These are phyloP conservation scores for Chenopodium berlandieri DNA, from an alignment of 148 eudicot genomes.

Conservation along the genomic window DNA sequence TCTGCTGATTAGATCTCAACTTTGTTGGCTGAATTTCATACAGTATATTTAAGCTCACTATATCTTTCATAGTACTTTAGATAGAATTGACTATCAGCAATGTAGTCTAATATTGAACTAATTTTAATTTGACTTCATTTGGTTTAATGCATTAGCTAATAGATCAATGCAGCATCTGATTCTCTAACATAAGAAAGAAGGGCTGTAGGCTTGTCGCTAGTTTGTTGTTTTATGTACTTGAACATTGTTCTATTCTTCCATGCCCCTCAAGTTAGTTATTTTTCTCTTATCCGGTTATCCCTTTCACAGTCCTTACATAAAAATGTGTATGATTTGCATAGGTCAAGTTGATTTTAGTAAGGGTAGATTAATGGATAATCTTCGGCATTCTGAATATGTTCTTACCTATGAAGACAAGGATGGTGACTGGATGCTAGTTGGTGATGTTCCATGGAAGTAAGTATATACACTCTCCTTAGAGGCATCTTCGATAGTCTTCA, in stretches of 20 bases:
- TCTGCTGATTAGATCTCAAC: not conserved
- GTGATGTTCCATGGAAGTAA: constrained; percentile 84
- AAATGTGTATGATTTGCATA: constrained; percentile 21
- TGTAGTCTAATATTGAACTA: not conserved
- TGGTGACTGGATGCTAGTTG: constrained; percentile 79
- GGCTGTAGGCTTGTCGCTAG: not conserved
- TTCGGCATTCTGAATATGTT: constrained; percentile 55
- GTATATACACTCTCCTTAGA: constrained; percentile 14
- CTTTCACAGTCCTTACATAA: not conserved
- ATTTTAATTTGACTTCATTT: not conserved
- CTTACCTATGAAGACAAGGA: constrained; percentile 71
- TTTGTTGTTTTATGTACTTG: not conserved
- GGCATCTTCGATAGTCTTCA: not conserved
- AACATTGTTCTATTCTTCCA: not conserved
- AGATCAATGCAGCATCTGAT: not conserved
- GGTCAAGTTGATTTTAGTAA: constrained; percentile 45
- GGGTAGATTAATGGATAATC: constrained; percentile 45
- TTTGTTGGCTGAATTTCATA: not conserved
- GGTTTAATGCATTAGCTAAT: not conserved
- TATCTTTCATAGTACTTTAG: not conserved
- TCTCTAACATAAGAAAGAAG: not conserved
- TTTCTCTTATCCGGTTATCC: not conserved
- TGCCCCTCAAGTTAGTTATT: not conserved
- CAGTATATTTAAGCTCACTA: not conserved
- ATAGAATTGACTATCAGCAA: not conserved